A percentile compares a stretch with the other conserved stretches of the same genome.
Conservation (phyloP, 208 protist genomes). For the Kentomonas sorsogonicus region DNA sequence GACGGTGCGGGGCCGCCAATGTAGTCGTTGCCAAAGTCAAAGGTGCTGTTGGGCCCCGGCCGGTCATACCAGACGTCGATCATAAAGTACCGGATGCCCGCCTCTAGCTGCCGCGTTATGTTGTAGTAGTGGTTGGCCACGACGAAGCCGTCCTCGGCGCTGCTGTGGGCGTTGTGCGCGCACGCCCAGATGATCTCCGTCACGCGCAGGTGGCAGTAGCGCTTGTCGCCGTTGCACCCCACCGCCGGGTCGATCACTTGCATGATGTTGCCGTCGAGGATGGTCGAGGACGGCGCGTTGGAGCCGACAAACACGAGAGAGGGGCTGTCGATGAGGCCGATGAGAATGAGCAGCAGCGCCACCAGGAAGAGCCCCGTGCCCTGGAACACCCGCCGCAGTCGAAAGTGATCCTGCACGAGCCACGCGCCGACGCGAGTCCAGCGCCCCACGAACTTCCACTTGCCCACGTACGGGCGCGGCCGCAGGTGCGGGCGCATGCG, state of each 20-base stretch:
- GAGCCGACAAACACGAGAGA: conserved; percentile 9
- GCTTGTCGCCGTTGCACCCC: conserved; percentile 25
- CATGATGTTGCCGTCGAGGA: conserved; percentile 15
- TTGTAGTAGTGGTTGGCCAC: conserved; percentile 41
- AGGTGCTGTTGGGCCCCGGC: too few relatives aligned
- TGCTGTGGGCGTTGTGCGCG: conserved; percentile 37
- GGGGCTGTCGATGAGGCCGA: conserved; percentile 19
- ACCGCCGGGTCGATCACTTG: conserved; percentile 23
- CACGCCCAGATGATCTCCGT: conserved; percentile 35
- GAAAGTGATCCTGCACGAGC: conserved; percentile 23
- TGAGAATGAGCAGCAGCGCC: conserved; percentile 18
- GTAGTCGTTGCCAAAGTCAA: too few relatives aligned
- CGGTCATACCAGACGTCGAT: conserved; percentile 41
- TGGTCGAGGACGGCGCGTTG: background rate
- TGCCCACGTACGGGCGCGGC: conserved; percentile 21
- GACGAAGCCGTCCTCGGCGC: conserved; percentile 33
- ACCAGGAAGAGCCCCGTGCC: conserved; percentile 17
- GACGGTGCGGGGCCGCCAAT: too few relatives aligned
- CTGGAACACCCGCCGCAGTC: conserved; percentile 19
- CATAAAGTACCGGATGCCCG: conserved; percentile 39
- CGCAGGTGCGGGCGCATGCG: conserved; percentile 14
- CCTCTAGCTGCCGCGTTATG: conserved; percentile 27
- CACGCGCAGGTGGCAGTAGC: conserved; percentile 25
- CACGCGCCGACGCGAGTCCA: conserved; percentile 1
- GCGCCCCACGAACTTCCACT: conserved; percentile 13